These are phyloP conservation scores for Neofusicoccum parvum DNA, from an alignment of 2,329 filamentous ascomycete species.

Conservation along the genomic window DNA sequence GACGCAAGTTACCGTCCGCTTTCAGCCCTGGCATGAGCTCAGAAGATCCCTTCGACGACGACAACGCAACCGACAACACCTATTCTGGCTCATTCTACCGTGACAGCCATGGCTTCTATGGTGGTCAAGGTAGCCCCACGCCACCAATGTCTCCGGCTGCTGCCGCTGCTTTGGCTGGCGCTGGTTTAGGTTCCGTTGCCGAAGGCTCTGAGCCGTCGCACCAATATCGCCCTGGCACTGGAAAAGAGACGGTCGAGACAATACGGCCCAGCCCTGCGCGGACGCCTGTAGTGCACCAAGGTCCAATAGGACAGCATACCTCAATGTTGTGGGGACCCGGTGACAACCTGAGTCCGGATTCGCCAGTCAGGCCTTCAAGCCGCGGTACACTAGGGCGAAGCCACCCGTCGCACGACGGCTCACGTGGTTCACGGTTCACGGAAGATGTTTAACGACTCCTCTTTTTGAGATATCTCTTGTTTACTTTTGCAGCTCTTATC, in stretches of 20 bases:
- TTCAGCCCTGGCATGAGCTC: conserved; percentile 52
- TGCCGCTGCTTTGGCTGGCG: conserved; percentile 7
- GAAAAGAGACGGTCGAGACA: conserved; percentile 24
- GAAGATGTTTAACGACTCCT: conserved; percentile 45
- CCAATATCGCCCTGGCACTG: conserved; percentile 9
- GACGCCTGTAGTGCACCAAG: conserved; percentile 60
- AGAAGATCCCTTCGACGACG: conserved; percentile 26
- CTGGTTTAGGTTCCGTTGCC: conserved; percentile 25
- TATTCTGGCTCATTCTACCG: conserved; percentile 46
- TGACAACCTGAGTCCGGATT: conserved; percentile 39
- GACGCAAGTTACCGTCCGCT: conserved; percentile 51
- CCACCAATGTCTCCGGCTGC: conserved; percentile 21
- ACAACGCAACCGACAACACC: conserved; percentile 33
- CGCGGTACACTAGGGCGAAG: conserved; percentile 44
- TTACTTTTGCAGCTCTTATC: conserved; percentile 11
- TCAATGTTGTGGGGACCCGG: conserved; percentile 21
- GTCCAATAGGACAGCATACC: conserved; percentile 25
- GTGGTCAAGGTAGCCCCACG: conserved; percentile 34
- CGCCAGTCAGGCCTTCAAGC: conserved; percentile 33
- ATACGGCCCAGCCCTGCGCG: conserved; percentile 62
- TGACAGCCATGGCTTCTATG: conserved; percentile 48
- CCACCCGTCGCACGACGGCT: conserved; percentile 49
- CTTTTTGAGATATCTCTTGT: conserved; percentile 15
- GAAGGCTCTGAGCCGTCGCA: conserved; percentile 28
- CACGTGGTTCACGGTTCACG: conserved; percentile 49